Evolutionary conservation across 768 basidiomycete genomes (phyloP).

Genomic region (Mycena filopes): DNA sequence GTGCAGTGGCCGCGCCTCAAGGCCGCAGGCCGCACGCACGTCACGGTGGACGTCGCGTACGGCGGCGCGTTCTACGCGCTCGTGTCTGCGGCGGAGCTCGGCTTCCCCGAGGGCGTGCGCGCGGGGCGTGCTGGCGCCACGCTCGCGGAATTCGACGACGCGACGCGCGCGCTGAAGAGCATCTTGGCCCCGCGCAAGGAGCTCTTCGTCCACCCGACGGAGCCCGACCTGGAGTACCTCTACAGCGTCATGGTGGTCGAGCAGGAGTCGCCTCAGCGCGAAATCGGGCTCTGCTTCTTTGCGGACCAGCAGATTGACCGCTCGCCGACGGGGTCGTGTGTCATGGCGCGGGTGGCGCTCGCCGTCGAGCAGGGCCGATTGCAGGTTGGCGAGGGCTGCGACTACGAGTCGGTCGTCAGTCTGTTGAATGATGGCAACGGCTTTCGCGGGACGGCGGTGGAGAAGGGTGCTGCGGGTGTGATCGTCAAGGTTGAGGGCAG

Average conservation of each 20-base stretch:
- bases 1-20: conserved; percentile 40
- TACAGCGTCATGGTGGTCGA: conserved; percentile 53
- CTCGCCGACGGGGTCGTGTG: conserved; percentile 52
- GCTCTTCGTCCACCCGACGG: conserved; percentile 43
- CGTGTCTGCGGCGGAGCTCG: conserved; percentile 46
- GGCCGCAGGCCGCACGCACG: conserved; percentile 20
- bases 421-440: conserved; percentile 31
- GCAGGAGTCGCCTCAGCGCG: conserved; percentile 26
- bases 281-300: conserved; percentile 48
- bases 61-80: conserved; percentile 55
- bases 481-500: conserved; percentile 44
- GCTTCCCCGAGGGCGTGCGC: conserved; percentile 42
- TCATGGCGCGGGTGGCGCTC: conserved; percentile 50
- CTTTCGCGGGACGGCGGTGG: conserved; percentile 41
- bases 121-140: not conserved
- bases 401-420: conserved; percentile 49
- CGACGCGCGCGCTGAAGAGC: conserved; percentile 42
- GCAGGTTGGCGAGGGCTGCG: conserved; percentile 39
- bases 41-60: conserved; percentile 48
- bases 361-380: conserved; percentile 44
- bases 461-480: conserved; percentile 24
- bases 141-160: conserved; percentile 42
- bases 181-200: conserved; percentile 35
- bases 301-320: conserved; percentile 52
- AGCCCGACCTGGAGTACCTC: conserved; percentile 46